Evolutionary conservation across 2,329 filamentous ascomycete species (phyloP).

Genomic region (Diplodia seriata): DNA sequence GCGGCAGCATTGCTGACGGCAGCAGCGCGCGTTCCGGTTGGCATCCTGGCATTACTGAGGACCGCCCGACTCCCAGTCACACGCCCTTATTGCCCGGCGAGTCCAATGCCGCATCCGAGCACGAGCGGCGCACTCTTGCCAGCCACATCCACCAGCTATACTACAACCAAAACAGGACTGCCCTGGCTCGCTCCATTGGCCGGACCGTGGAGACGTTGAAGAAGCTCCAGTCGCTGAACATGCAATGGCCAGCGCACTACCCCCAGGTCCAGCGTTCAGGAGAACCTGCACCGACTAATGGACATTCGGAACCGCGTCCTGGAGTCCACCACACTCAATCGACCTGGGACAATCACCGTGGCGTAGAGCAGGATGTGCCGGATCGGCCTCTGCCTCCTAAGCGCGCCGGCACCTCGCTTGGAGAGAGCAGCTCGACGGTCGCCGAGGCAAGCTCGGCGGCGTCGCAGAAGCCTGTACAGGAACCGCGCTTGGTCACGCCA

Average conservation of each 20-base stretch:
- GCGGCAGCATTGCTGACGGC: constrained; percentile 73
- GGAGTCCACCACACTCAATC: constrained; percentile 70
- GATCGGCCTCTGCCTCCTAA: constrained; percentile 61
- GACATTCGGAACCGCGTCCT: constrained; percentile 59
- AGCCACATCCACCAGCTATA: constrained; percentile 90
- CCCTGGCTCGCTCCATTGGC: constrained; percentile 86
- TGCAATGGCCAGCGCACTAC: constrained; percentile 93
- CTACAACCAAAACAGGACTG: constrained; percentile 90
- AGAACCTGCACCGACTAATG: constrained; percentile 44
- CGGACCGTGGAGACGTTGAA: constrained; percentile 84
- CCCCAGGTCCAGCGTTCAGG: constrained; percentile 74
- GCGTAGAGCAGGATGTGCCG: constrained; percentile 48
- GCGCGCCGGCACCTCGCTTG: constrained; percentile 75
- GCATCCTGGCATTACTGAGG: constrained; percentile 63
- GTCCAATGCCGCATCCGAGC: constrained; percentile 58
- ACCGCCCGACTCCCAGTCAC: constrained; percentile 64
- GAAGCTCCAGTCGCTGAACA: constrained; percentile 85
- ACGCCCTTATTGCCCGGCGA: constrained; percentile 60
- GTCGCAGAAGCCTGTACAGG: constrained; percentile 66
- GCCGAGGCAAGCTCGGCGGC: constrained; percentile 76
- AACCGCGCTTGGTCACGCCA: constrained; percentile 85
- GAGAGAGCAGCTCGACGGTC: constrained; percentile 61
- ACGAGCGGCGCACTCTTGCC: constrained; percentile 72
- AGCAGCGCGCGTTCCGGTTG: constrained; percentile 63
- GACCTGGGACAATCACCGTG: constrained; percentile 59